Evolutionary conservation across 2,329 filamentous ascomycete genomes (phyloP).

Genomic region (Penicillium verrucosum): DNA sequence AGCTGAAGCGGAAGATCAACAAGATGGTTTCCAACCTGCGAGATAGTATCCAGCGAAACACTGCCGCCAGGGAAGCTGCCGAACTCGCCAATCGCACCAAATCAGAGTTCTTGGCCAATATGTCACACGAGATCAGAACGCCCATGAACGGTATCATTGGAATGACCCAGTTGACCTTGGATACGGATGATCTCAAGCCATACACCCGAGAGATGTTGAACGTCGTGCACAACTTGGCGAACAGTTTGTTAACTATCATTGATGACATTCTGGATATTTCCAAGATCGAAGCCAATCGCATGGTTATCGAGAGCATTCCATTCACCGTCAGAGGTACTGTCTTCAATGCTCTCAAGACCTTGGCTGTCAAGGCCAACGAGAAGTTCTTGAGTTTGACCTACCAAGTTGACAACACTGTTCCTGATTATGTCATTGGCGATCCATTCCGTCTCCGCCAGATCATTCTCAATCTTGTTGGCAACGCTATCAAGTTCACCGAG

Average conservation of each 20-base stretch:
- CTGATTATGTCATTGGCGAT: slow-evolving; percentile 92
- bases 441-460: slow-evolving; percentile 95
- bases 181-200: slow-evolving; percentile 89
- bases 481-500: slow-evolving; percentile 98
- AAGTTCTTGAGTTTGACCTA: slow-evolving; percentile 91
- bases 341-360: slow-evolving; percentile 93
- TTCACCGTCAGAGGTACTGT: slow-evolving; percentile 92
- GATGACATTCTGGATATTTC: slow-evolving; percentile 71
- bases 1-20: slow-evolving; percentile 98
- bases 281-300: slow-evolving; percentile 87
- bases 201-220: slow-evolving; percentile 98
- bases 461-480: slow-evolving; percentile 93
- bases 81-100: slow-evolving; percentile 98
- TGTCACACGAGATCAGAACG: slow-evolving; percentile 97
- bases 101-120: slow-evolving; percentile 96
- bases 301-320: slow-evolving; percentile 97
- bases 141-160: slow-evolving; percentile 98
- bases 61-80: slow-evolving; percentile 88
- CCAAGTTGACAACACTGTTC: slow-evolving; percentile 87
- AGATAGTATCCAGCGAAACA: slow-evolving; percentile 96
- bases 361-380: slow-evolving; percentile 97
- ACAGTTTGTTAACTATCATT: slow-evolving; percentile 94
- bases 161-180: slow-evolving; percentile 94
- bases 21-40: slow-evolving; percentile 96
- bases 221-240: slow-evolving; percentile 93